A percentile compares a stretch with the other conserved stretches of the same genome.
Conservation (phyloP, 2,329 filamentous ascomycete genomes). For the Domatiomyces globalis region DNA sequence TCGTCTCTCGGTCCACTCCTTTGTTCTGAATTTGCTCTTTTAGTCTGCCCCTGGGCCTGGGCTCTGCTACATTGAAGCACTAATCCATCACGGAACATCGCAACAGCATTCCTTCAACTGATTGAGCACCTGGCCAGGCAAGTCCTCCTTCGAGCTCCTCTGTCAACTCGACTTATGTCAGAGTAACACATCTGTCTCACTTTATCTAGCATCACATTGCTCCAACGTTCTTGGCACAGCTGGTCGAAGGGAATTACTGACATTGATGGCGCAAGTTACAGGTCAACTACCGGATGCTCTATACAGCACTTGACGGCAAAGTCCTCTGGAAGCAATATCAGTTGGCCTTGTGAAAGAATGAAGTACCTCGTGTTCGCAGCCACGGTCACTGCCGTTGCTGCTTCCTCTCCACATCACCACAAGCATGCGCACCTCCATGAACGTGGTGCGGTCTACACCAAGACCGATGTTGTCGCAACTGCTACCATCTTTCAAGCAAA, state of each 20-base stretch:
- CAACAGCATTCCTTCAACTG: not conserved
- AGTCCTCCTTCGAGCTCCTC: not conserved
- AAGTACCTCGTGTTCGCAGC: conserved; percentile 25
- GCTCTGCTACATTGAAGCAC: not conserved
- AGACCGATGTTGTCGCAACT: conserved; percentile 29
- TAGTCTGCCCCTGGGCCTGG: not conserved
- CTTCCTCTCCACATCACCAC: conserved; percentile 29
- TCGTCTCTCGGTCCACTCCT: conserved; percentile 20
- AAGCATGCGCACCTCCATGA: conserved; percentile 29
- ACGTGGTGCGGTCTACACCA: conserved; percentile 27
- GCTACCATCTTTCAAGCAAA: conserved; percentile 60
- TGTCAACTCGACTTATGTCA: not conserved
- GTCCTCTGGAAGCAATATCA: conserved; percentile 1
- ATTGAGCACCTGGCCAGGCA: not conserved
- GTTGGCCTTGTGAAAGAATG: conserved; percentile 28
- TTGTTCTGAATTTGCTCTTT: conserved; percentile 1
- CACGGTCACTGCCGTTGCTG: conserved; percentile 29
- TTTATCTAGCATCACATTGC: conserved; percentile 6
- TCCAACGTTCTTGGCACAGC: conserved; percentile 7
- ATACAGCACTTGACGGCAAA: not conserved
- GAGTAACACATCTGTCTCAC: not conserved
- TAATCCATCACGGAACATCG: not conserved
- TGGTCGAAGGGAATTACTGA: not conserved
- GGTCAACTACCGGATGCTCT: not conserved
- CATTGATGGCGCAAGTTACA: not conserved